Conservation (phyloP, 164 flowering plant species). For the Stephania cephalantha region DNA sequence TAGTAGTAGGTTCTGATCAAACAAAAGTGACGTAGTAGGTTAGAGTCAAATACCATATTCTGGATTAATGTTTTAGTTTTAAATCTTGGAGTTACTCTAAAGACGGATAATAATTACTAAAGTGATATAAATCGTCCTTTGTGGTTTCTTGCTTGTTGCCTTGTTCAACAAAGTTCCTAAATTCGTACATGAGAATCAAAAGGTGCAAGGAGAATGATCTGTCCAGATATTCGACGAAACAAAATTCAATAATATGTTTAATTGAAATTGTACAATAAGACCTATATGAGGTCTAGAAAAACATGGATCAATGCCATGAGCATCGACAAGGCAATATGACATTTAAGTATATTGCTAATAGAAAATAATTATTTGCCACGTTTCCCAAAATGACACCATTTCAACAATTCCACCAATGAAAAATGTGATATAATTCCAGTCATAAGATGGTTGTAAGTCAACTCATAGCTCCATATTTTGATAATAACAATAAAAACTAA, state of each 20-base stretch:
- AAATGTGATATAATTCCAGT: not conserved
- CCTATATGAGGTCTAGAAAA: not conserved
- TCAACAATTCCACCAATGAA: not conserved
- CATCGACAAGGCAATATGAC: not conserved
- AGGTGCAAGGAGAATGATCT: not conserved
- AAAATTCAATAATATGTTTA: not conserved
- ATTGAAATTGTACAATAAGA: too few species aligned
- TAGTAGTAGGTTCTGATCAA: too few species aligned
- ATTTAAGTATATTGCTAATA: not conserved
- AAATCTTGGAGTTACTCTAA: too few species aligned
- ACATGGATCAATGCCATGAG: not conserved
- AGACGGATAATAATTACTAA: too few species aligned
- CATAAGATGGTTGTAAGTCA: not conserved
- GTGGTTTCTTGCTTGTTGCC: not conserved
- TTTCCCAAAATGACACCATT: not conserved
- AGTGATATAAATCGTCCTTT: too few species aligned
- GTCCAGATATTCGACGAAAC: not conserved
- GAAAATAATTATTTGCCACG: not conserved
- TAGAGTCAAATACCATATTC: too few species aligned
- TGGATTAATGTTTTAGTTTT: too few species aligned
- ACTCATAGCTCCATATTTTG: not conserved
- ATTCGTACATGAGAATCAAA: not conserved
- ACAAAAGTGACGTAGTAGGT: too few species aligned
- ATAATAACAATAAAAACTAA: not conserved
- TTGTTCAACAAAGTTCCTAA: too few species aligned